Base-by-base conservation (phyloP, 164 flowering plant species). In the Berberis thunbergii region DNA sequence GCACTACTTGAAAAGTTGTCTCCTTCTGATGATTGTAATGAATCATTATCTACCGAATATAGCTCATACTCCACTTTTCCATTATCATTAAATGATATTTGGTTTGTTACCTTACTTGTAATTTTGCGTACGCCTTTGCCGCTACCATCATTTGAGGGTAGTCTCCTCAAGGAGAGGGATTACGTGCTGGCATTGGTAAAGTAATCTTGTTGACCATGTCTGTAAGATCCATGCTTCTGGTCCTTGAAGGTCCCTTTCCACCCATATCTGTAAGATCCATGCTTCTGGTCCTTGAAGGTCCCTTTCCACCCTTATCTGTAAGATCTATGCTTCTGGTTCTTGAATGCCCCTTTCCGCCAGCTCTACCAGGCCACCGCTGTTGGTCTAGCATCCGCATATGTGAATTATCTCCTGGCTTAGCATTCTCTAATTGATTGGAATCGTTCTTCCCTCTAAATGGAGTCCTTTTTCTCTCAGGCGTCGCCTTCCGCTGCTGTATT, bases 381-480 rank as follows among this genome's bases (percentile, higher is more conserved):
- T 87, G 98, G 76, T 92, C 96, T 8, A 86, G 73, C 67, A 80
- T 43, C 49, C 86, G 79, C 41, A 78, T n/a, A 77, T 75, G 80
- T 43, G 78, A 62, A 67, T 82, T 73, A 64, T 86, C 91, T 52
- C 79, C 69, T 4, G 98, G 96, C 73, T 76, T 88, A 3, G 89
- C 82, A 82, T 91, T 94, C 79, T 91, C 97, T 1, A 81, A 80
- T 49, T 80, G 91, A 72, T 82, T 86, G 54, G 84, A 56, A 0
- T 74, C 68, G 77, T 74, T 86, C 70, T 78, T 88, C 65, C 95
- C 93, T 64, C 80, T 84, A 41, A 84, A 81, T 48, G 96, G 97
- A 58, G 96, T 87, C 69, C 86, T 82, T 72, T 83, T 90, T 64
- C 92, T 83, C 83, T 89, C 93, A 4, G 89, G 91, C 2, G 87